Percentiles rank a stretch among this genome's conserved stretches.
phyloP scores from a whole-genome alignment of 1,139 yeast species.

The Yamadazyma triangularis region DNA sequence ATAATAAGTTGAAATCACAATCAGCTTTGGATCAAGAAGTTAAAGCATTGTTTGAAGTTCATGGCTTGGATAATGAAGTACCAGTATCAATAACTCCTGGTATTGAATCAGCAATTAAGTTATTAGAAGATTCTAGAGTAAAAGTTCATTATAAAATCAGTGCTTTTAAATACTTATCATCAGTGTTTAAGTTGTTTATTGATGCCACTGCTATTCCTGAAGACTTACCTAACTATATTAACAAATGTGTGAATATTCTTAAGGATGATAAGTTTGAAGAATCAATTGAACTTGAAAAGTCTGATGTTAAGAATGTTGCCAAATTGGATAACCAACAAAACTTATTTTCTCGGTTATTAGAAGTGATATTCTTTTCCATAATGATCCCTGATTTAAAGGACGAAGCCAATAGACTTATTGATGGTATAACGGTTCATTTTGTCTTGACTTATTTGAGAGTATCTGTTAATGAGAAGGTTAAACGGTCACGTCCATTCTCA shows the following conservation, averaged over 20 bases:
- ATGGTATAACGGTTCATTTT: conserved; percentile 73
- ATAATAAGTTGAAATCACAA: conserved; percentile 55
- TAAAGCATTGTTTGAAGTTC: conserved; percentile 62
- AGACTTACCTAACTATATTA: conserved; percentile 44
- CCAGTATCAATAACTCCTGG: conserved; percentile 83
- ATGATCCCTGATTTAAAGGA: conserved; percentile 71
- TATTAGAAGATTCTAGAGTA: conserved; percentile 63
- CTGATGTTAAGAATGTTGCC: conserved; percentile 44
- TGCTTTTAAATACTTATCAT: conserved; percentile 70
- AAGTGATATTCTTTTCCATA: conserved; percentile 68
- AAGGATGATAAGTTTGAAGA: conserved; percentile 40
- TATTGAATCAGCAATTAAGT: conserved; percentile 63
- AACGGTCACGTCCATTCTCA: conserved; percentile 66
- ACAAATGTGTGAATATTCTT: conserved; percentile 43
- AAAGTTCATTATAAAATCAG: conserved; percentile 66
- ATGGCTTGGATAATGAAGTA: conserved; percentile 59
- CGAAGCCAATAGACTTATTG: conserved; percentile 59
- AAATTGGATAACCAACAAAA: conserved; percentile 59
- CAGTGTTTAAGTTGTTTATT: conserved; percentile 65
- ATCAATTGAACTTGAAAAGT: conserved; percentile 32
- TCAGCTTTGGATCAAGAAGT: conserved; percentile 64
- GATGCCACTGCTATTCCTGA: conserved; percentile 63
- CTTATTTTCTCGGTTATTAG: conserved; percentile 55
- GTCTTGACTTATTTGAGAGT: conserved; percentile 73
- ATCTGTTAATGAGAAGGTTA: conserved; percentile 65